Conservation (phyloP, 2,329 filamentous ascomycete species). For the Geosmithia putterillii region DNA sequence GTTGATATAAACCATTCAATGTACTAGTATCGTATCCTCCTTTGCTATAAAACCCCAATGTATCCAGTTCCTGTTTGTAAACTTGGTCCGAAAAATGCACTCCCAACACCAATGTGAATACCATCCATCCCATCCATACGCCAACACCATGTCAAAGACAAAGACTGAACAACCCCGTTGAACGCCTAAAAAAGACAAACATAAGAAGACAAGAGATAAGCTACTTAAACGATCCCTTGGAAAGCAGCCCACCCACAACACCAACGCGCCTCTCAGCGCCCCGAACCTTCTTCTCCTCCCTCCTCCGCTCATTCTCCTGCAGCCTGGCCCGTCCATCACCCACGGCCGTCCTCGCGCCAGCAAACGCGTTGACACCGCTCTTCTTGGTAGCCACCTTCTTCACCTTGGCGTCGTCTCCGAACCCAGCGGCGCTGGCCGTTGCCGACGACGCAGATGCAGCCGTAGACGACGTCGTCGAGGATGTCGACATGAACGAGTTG, state of each 20-base stretch:
- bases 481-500: conserved; percentile 37
- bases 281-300: conserved; percentile 44
- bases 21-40: no score
- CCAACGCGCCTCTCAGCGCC: conserved; percentile 44
- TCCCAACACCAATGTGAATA: no score
- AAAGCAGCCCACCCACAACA: conserved; percentile 46
- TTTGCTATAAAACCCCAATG: no score
- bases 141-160: neutral
- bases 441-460: conserved; percentile 1
- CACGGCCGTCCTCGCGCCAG: no score
- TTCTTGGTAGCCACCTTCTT: conserved; percentile 48
- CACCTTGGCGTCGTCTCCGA: conserved; percentile 39
- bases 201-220: neutral
- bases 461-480: conserved; percentile 12
- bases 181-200: neutral
- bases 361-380: conserved; percentile 48
- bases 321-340: conserved; percentile 42
- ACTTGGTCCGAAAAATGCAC: no score
- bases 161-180: neutral
- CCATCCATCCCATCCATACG: neutral
- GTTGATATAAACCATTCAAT: no score
- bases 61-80: no score
- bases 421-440: conserved; percentile 17
- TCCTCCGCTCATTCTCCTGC: conserved; percentile 42
- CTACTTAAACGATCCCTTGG: conserved; percentile 31